A percentile compares a stretch with the other conserved stretches of the same genome.
Conservation (phyloP, 192 early-diverging fungal genomes). For the Entomortierella parvispora region DNA sequence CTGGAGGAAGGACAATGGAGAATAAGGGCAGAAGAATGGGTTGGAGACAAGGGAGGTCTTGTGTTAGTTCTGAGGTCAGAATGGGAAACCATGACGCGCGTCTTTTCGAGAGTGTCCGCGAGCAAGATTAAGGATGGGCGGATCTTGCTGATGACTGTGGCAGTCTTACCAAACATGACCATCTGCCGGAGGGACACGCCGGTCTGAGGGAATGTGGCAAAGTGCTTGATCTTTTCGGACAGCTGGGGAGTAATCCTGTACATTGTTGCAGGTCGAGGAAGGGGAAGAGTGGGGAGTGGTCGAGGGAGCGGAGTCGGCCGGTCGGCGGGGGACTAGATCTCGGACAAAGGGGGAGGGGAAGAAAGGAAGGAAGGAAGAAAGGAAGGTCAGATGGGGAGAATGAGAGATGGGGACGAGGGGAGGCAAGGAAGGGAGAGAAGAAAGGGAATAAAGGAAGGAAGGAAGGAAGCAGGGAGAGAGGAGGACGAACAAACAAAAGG, state of each 20-base stretch:
- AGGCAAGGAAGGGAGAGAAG: too few species aligned
- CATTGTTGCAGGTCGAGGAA: constrained; percentile 14
- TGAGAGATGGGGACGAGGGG: not conserved
- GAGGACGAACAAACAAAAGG: not conserved
- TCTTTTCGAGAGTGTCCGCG: not conserved
- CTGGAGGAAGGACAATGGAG: constrained; percentile 47
- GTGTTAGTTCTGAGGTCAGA: constrained; percentile 1
- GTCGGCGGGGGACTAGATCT: too few species aligned
- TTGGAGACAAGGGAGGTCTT: not conserved
- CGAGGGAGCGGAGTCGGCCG: too few species aligned
- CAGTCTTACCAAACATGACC: constrained; percentile 88
- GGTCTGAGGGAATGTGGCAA: constrained; percentile 89
- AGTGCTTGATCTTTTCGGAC: constrained; percentile 78
- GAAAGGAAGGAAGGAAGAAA: not conserved
- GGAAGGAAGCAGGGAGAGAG: not conserved
- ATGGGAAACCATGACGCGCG: not conserved
- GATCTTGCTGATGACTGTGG: too few species aligned
- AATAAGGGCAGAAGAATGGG: too few species aligned
- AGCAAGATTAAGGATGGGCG: not conserved
- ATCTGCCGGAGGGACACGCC: constrained; percentile 94
- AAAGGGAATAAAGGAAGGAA: not conserved
- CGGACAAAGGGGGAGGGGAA: not conserved
- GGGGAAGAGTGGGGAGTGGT: not conserved
- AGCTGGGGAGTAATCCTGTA: constrained; percentile 68
- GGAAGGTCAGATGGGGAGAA: too few species aligned